Evolutionary conservation across 805 yeast genomes (phyloP).

Genomic region (Saturnispora besseyi): DNA sequence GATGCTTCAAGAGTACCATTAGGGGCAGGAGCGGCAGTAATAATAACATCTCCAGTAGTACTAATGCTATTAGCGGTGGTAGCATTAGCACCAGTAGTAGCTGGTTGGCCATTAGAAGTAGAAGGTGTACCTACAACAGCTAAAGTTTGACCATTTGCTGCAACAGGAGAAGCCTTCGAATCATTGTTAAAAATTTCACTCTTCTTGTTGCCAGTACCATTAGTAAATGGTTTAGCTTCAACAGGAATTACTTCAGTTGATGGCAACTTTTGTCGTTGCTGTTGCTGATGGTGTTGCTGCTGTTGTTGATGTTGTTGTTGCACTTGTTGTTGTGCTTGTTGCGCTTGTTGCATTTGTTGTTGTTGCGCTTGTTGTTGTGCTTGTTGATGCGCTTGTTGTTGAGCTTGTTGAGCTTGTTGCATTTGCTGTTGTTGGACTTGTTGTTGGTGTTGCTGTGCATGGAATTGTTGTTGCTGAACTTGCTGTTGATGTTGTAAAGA

Average conservation of each 20-base stretch:
- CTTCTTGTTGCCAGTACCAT: slow-evolving; percentile 1
- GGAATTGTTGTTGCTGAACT: slow-evolving; percentile 29
- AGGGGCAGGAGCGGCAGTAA: background rate
- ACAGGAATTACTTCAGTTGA: background rate
- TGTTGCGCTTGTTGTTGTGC: slow-evolving; percentile 21
- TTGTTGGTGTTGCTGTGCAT: slow-evolving; percentile 21
- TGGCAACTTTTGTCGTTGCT: background rate
- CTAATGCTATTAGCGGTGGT: slow-evolving; percentile 9
- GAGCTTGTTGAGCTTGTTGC: slow-evolving; percentile 31
- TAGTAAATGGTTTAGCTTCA: slow-evolving; percentile 3
- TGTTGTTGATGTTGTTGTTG: slow-evolving; percentile 27
- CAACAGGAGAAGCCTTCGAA: background rate
- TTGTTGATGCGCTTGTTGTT: slow-evolving; percentile 26
- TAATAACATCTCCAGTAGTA: slow-evolving; percentile 12
- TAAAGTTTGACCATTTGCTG: background rate
- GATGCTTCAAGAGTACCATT: background rate
- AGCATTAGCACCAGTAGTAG: slow-evolving; percentile 5
- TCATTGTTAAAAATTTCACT: slow-evolving; percentile 8
- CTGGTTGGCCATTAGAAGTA: background rate
- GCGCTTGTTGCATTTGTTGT: slow-evolving; percentile 26
- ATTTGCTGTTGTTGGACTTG: slow-evolving; percentile 33
- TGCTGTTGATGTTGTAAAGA: slow-evolving; percentile 33
- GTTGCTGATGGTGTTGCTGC: slow-evolving; percentile 19
- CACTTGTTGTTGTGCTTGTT: slow-evolving; percentile 31
- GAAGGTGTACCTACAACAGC: background rate